A percentile compares a stretch with the other conserved stretches of the same genome.
These are phyloP conservation scores for Xylaria sp. DNA, from an alignment of 2,329 filamentous ascomycete genomes.

Conservation along the genomic window DNA sequence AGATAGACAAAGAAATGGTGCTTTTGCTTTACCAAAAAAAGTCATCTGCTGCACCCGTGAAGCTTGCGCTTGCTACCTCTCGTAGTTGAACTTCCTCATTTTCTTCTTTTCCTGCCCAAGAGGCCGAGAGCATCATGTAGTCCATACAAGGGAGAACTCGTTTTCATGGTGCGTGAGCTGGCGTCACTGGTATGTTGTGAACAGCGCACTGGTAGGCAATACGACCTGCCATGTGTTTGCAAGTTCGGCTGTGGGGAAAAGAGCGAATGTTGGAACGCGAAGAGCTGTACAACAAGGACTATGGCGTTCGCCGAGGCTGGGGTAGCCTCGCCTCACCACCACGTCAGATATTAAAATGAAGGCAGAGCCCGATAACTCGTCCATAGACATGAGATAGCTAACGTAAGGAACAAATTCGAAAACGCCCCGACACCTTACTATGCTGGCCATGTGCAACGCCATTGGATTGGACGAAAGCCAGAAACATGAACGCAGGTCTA, in stretches of 20 bases:
- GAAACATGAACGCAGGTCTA: slow-evolving; percentile 61
- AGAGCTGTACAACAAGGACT: slow-evolving; percentile 19
- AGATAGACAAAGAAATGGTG: slow-evolving; percentile 46
- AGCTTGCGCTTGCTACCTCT: slow-evolving; percentile 12
- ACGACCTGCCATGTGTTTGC: slow-evolving; percentile 9
- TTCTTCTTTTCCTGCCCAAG: neutral
- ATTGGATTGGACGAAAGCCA: slow-evolving; percentile 59
- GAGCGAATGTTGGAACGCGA: slow-evolving; percentile 7
- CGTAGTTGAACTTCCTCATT: slow-evolving; percentile 5
- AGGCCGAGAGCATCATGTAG: slow-evolving; percentile 6
- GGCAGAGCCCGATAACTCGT: slow-evolving; percentile 37
- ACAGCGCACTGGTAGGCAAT: slow-evolving; percentile 10
- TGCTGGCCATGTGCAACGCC: slow-evolving; percentile 66
- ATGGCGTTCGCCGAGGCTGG: slow-evolving; percentile 4
- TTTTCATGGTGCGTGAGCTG: slow-evolving; percentile 17
- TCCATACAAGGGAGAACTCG: slow-evolving; percentile 19
- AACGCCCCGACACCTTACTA: slow-evolving; percentile 69
- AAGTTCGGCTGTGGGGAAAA: slow-evolving; percentile 6
- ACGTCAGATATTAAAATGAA: slow-evolving; percentile 42
- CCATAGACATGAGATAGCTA: slow-evolving; percentile 42
- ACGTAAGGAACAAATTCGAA: slow-evolving; percentile 50
- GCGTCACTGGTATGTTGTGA: slow-evolving; percentile 5
- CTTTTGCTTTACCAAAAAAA: slow-evolving; percentile 36
- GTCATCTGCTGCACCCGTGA: slow-evolving; percentile 30
- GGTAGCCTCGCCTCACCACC: slow-evolving; percentile 30